These are phyloP conservation scores for Globisporangium paroecandrum DNA, from an alignment of 352 stramenopile species.

Conservation along the genomic window DNA sequence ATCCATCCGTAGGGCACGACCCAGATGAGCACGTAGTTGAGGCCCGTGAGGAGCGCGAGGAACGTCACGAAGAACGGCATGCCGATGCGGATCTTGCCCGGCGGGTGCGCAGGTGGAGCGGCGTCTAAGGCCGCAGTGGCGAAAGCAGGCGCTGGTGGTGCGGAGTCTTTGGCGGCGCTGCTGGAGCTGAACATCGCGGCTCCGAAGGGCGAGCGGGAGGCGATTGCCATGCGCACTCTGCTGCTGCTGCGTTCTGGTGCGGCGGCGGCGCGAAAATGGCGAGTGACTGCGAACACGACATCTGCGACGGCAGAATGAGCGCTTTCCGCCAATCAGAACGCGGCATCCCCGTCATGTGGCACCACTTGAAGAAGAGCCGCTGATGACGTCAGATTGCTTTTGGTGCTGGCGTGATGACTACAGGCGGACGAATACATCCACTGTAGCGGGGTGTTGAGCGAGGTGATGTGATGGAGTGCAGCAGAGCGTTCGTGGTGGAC, in stretches of 20 bases:
- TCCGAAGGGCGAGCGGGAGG: not conserved
- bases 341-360: not conserved
- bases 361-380: not conserved
- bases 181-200: not conserved
- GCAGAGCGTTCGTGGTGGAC: not conserved
- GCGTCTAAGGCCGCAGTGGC: not conserved
- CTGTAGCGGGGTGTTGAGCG: not conserved
- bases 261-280: not conserved
- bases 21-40: conserved; percentile 30
- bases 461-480: not conserved
- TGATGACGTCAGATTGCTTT: not conserved
- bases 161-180: not conserved
- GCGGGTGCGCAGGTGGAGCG: not conserved
- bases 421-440: not conserved
- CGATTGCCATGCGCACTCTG: conserved; percentile 9
- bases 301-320: not conserved
- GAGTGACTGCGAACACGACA: not conserved
- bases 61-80: conserved; percentile 14
- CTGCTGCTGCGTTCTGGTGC: not conserved
- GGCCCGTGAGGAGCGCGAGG: conserved; percentile 19
- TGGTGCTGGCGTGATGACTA: not conserved
- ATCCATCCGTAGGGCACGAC: conserved; percentile 26
- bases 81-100: conserved; percentile 6
- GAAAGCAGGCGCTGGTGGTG: not conserved
- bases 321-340: conserved; percentile 1